Conservation (phyloP, 139 green algal species). For the Nannochloris sp. region DNA sequence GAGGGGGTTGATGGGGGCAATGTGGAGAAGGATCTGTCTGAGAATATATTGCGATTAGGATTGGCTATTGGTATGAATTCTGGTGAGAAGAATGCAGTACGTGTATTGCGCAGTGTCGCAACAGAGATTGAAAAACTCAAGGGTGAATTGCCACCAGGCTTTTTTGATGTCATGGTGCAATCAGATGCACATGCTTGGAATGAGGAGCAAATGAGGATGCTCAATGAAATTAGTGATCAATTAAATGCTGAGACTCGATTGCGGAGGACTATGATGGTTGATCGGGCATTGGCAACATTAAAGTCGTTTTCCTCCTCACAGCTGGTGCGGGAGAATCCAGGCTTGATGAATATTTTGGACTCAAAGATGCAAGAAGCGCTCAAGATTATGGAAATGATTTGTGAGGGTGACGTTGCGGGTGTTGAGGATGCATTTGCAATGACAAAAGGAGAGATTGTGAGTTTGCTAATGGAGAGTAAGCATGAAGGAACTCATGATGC, state of each 20-base stretch:
- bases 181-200: conserved; percentile 1
- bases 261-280: conserved; percentile 54
- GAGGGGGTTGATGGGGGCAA: too few species aligned
- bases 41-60: too few species aligned
- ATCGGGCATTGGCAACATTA: conserved; percentile 48
- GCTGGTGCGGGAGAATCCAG: conserved; percentile 21
- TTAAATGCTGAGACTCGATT: conserved; percentile 37
- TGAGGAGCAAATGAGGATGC: not conserved
- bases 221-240: not conserved
- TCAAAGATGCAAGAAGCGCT: not conserved
- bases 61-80: too few species aligned
- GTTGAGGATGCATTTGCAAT: conserved; percentile 22
- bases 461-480: conserved; percentile 24
- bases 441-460: conserved; percentile 27
- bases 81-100: too few species aligned
- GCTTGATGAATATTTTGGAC: conserved; percentile 15
- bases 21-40: too few species aligned
- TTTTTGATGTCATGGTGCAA: conserved; percentile 1
- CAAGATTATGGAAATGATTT: conserved; percentile 13
- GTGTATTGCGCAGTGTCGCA: too few species aligned
- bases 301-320: conserved; percentile 46
- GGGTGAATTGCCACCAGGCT: not conserved
- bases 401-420: too few species aligned
- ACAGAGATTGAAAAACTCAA: too few species aligned
- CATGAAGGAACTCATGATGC: conserved; percentile 15